Base-by-base conservation (phyloP, 495 filamentous ascomycete species). In the Xylaria bambusicola region DNA sequence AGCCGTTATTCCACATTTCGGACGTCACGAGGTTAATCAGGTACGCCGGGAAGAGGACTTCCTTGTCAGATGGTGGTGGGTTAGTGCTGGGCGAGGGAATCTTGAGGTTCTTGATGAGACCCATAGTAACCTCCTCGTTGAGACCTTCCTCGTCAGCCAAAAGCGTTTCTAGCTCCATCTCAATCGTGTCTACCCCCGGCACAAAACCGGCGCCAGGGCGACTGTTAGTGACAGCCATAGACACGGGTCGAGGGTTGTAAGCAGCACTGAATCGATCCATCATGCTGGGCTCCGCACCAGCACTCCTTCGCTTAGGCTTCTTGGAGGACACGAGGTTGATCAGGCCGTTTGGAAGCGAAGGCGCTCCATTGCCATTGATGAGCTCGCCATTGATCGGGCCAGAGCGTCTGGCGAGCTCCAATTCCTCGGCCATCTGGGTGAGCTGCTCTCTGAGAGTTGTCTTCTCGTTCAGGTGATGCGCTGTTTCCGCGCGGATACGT, bases 1-100 rank as follows among this genome's bases (percentile, higher is more conserved):
- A 99, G 24, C 94, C 94, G 67, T 99, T 99, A 80, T 99, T 99
- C 94, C 94, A 99, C 94, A 99, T 99, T 76, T 99, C 94, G 12
- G 92, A 96, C 13, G 94, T 99, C 46, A 99, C 94, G 29, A 99
- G 85, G 73, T 99, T 99, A 77, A 99, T 99, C 60, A 99, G 84
- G 69, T 97, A 99, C 1, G 94, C 92, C 20, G 94, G 95, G 84
- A 98, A 99, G 51, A 99, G 79, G 31, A 99, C 93, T 71, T 99
- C 94, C 79, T 99, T 99, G 76, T 98, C 95, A 24, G 90, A 92
- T 8, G 93, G 92, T 23, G 91, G 87, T 7, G 94, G 93, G 53
- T 82, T 91, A 10, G 87, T 86, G 59, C 86, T 86, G 6, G 93
- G 92, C 6, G 87, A 82, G 13, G 94, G 94, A 58, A 98, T 97